Conservation (phyloP, 306 rosid genomes). For the Coriaria nepalensis region DNA sequence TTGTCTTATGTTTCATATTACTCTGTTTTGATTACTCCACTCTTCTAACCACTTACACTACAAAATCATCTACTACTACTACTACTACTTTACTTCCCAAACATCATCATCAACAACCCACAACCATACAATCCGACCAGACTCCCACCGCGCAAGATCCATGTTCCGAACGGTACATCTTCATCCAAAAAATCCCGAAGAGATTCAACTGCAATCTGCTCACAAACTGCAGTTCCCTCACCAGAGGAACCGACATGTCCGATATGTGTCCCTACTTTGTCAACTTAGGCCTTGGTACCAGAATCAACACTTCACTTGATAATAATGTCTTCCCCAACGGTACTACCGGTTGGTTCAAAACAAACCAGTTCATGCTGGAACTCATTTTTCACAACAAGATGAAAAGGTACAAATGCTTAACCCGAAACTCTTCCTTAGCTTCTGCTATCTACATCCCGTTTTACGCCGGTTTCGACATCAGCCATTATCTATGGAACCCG, state of each 20-base stretch:
- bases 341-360: constrained; percentile 38
- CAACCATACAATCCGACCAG: background rate
- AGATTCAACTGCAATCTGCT: constrained; percentile 49
- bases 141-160: constrained; percentile 9
- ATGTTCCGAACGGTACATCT: constrained; percentile 51
- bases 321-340: constrained; percentile 22
- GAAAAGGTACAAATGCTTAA: constrained; percentile 50
- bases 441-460: constrained; percentile 72
- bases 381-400: constrained; percentile 70
- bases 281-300: constrained; percentile 58
- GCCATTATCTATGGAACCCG: constrained; percentile 52
- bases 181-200: constrained; percentile 42
- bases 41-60: background rate
- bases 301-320: constrained; percentile 16
- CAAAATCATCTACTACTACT: background rate
- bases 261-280: constrained; percentile 59
- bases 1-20: background rate
- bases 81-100: constrained; percentile 1
- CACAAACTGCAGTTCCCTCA: constrained; percentile 38
- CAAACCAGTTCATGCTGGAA: constrained; percentile 73
- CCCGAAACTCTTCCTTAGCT: constrained; percentile 47
- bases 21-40: constrained; percentile 17
- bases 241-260: constrained; percentile 54
- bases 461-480: constrained; percentile 79
- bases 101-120: background rate